Conservation (phyloP, 148 eudicot species). For the Rhododendron vialii region DNA sequence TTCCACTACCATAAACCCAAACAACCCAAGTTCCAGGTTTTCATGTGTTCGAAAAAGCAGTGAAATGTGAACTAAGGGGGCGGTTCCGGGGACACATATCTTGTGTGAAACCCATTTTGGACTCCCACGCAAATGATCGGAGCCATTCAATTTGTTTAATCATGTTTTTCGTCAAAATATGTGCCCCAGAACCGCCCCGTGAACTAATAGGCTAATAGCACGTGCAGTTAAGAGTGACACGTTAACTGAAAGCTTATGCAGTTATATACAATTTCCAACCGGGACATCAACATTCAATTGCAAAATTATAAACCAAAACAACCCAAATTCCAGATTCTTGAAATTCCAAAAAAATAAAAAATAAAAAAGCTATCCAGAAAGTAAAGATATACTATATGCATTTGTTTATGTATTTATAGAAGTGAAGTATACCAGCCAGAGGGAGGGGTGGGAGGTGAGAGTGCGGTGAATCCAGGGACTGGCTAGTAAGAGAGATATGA, state of each 20-base stretch:
- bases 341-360: background rate
- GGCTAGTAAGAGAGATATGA: constrained; percentile 58
- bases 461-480: constrained; percentile 58
- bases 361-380: background rate
- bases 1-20: background rate
- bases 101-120: too few relatives aligned
- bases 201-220: background rate
- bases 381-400: background rate
- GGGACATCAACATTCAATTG: background rate
- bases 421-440: constrained; percentile 59
- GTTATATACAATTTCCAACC: background rate
- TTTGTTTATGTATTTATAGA: background rate
- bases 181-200: too few relatives aligned
- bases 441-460: constrained; percentile 62
- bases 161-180: too few relatives aligned
- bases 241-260: background rate
- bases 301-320: background rate
- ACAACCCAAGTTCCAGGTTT: background rate
- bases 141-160: too few relatives aligned
- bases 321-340: background rate
- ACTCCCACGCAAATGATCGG: too few relatives aligned
- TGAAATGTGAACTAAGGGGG: background rate
- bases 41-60: background rate
- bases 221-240: background rate
- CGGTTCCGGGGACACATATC: too few relatives aligned